Base-by-base conservation (phyloP, 768 basidiomycete genomes). In the Lactarius deliciosus region DNA sequence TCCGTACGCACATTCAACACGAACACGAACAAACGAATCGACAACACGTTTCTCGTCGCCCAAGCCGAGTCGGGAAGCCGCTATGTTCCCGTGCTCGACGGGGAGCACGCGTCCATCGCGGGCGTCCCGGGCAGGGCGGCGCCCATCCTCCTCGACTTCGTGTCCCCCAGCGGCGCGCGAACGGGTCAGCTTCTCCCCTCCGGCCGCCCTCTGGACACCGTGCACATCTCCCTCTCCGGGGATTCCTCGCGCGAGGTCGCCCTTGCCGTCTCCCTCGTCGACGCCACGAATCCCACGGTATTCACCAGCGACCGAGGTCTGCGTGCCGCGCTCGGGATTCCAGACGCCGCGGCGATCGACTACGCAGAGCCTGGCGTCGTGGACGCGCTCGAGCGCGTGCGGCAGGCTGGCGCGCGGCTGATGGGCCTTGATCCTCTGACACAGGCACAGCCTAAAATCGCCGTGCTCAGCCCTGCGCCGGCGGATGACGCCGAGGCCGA, bases 281-380 rank as follows among this genome's bases (percentile, higher is more conserved):
- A 91, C 71, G 89, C 89, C 1, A 87, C 90, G 18, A 91, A 91
- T 73, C 90, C 90, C 0, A 87, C 85, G 7, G 83, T 92, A 18
- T 86, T 92, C 75, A 79, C 90, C 69, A 63, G 75, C 40, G 75
- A 79, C 5, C 66, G 74, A 0, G 82, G 85, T 47, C 77, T 91
- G 43, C 68, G 73, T 25, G 55, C 68, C 7, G 74, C 78, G 41
- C 77, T 85, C 54, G 74, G 78, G 25, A 71, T 83, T 50, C 57
- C 63, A 36, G 60, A 61, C 30, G 59, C 64, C 18, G 57, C 53
- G 13, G 53, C 71, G n/a, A 55, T 72, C 45, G 69, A 72, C 61
- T 77, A 74, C 50, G 50, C 64, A 3, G 59, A 66, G 22, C 55
- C 56, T 1, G 38, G 65, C 0, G 71, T 76, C 20, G 68, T 64